phyloP scores from a whole-genome alignment of 2,329 filamentous ascomycete genomes.

The Penicillium sp. region DNA sequence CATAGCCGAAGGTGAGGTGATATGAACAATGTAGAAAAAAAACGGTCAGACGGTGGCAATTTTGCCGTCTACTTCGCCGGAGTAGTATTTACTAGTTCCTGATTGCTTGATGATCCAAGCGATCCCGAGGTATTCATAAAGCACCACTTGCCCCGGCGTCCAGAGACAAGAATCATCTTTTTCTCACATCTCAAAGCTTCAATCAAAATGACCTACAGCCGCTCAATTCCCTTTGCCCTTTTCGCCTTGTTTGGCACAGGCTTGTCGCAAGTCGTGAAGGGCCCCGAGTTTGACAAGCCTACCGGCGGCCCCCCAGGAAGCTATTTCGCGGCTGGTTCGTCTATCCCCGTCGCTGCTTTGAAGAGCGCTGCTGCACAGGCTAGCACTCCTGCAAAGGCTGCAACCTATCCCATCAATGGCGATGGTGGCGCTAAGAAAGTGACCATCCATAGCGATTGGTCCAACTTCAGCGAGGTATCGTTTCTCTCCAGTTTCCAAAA shows the following conservation, averaged over 20 bases:
- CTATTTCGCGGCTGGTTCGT: constrained; percentile 27
- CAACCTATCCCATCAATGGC: constrained; percentile 26
- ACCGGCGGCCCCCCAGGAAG: constrained; percentile 23
- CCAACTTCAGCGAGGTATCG: constrained; percentile 21
- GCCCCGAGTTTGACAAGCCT: constrained; percentile 23
- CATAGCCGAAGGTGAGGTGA: not conserved
- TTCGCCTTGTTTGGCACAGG: constrained; percentile 1
- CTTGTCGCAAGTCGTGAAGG: constrained; percentile 18
- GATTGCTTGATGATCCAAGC: not conserved
- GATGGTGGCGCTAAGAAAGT: constrained; percentile 16
- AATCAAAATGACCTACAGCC: constrained; percentile 2
- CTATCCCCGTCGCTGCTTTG: constrained; percentile 25
- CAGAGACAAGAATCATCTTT: not conserved
- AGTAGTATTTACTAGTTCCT: not conserved
- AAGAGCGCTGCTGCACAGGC: constrained; percentile 25
- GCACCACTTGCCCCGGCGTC: not conserved
- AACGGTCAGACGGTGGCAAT: not conserved
- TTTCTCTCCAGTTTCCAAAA: not conserved
- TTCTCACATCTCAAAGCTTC: not conserved
- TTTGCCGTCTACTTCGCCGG: not conserved
- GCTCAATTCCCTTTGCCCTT: constrained; percentile 1
- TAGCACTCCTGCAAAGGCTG: constrained; percentile 21
- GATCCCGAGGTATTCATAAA: not conserved
- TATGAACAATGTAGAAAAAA: not conserved
- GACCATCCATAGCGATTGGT: constrained; percentile 32